Evolutionary conservation across 179 eudicot species (phyloP), one percentile per base, ranked within the genome.

Genomic region (Silene vulgaris): DNA sequence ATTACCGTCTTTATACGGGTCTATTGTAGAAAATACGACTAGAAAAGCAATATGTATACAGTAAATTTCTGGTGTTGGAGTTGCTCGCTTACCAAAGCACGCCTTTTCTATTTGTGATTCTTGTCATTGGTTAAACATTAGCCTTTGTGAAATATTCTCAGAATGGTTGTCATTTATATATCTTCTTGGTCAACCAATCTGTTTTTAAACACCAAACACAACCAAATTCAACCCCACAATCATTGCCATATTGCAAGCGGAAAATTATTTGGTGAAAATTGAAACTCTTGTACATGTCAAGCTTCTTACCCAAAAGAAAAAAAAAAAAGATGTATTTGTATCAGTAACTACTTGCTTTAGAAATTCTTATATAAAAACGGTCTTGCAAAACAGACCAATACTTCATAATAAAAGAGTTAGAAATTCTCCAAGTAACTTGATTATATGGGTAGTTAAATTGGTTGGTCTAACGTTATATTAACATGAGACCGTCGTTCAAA

Each of bases 201-300:
- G 29, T 40, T 8, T 8, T 40, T 6, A 17, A 40, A 6, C 73
- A 78, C 76, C 76, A 74, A 74, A 74, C 74, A 68, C 68, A 60
- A 68, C 77, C 57, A 79, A 59, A 13, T 68, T 30, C 64, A 60
- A 37, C 48, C 63, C 69, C 29, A 23, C 19, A 23, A 43, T 29
- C 65, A 48, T 50, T 70, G 73, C 37, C 73, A 21, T 50, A 21
- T 9, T 19, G 8, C 32, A 50, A 0, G 17, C 5, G 1, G 1
- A 16, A 5, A 35, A 2, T 17, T 35, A 21, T 35, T 16, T 66
- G 11, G 3, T 6, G 8, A 14, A 65, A 16, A 13, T 1, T 30
- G 19, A 37, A 12, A 28, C 20, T 65, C 37, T 8, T 1, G 5
- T 35, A 35, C 40, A 35, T 35, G 40, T 35, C 40, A 35, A 35